Evolutionary conservation across 176 grass and related monocot genomes (phyloP).

Genomic region (Aegilops bicornis): DNA sequence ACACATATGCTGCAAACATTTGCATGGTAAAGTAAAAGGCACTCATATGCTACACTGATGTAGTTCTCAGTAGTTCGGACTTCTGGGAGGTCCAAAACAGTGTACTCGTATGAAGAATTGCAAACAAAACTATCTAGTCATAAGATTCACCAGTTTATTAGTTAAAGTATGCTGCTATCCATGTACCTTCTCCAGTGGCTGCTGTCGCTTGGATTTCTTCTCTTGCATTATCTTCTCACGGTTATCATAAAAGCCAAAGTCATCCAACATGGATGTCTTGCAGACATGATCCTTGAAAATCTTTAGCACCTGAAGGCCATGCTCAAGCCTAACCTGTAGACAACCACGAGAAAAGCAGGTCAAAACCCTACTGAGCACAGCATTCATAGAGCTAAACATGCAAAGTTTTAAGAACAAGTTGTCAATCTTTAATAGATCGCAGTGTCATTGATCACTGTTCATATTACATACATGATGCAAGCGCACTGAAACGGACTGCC

Average conservation of each 20-base stretch:
- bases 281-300: slow-evolving; percentile 85
- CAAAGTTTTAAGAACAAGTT: neutral
- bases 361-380: slow-evolving; percentile 3
- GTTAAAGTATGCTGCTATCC: slow-evolving; percentile 8
- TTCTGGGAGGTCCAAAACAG: neutral
- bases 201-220: slow-evolving; percentile 72
- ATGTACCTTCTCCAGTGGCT: slow-evolving; percentile 70
- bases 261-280: slow-evolving; percentile 87
- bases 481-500: neutral
- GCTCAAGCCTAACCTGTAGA: slow-evolving; percentile 80
- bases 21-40: neutral
- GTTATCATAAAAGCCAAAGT: slow-evolving; percentile 81
- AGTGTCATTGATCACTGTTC: neutral
- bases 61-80: neutral
- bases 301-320: slow-evolving; percentile 76
- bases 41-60: neutral
- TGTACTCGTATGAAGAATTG: neutral
- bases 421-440: neutral
- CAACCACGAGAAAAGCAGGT: neutral
- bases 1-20: neutral
- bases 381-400: slow-evolving; percentile 8
- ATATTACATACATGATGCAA: neutral
- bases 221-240: slow-evolving; percentile 90
- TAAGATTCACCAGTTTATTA: neutral
- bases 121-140: neutral